A percentile compares a stretch with the other conserved stretches of the same genome.
phyloP scores from a whole-genome alignment of 768 basidiomycete species.

The Hypsizygus marmoreus region DNA sequence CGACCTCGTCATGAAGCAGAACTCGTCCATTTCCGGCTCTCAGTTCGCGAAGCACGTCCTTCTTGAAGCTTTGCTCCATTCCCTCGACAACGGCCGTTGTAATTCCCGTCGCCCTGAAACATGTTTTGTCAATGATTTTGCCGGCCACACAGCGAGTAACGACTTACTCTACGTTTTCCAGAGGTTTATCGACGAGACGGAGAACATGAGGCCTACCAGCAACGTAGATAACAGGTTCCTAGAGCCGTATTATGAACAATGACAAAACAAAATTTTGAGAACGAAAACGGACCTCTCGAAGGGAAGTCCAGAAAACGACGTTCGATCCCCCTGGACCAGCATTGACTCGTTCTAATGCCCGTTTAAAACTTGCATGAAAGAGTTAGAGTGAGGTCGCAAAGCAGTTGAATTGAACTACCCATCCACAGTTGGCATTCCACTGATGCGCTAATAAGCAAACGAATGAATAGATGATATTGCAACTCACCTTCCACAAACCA shows the following conservation, averaged over 20 bases:
- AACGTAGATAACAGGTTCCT: slow-evolving; percentile 94
- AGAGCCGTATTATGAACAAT: slow-evolving; percentile 5
- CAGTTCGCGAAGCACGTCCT: slow-evolving; percentile 86
- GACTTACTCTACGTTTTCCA: slow-evolving; percentile 94
- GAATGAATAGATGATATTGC: background rate
- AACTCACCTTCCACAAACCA: slow-evolving; percentile 76
- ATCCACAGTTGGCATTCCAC: slow-evolving; percentile 93
- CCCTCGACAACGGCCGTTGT: slow-evolving; percentile 87
- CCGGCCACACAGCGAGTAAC: background rate
- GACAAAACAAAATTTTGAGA: background rate
- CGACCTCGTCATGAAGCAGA: slow-evolving; percentile 93
- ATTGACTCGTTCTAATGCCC: slow-evolving; percentile 75
- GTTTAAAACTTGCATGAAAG: slow-evolving; percentile 57
- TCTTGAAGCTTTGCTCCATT: slow-evolving; percentile 89
- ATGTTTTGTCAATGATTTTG: background rate
- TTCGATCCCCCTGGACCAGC: slow-evolving; percentile 79
- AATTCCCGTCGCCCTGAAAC: slow-evolving; percentile 84
- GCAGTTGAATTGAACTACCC: slow-evolving; percentile 49
- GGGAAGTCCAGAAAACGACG: slow-evolving; percentile 89
- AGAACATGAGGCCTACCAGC: slow-evolving; percentile 88
- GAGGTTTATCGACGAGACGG: slow-evolving; percentile 80
- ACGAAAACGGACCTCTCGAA: slow-evolving; percentile 70
- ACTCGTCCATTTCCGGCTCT: slow-evolving; percentile 71
- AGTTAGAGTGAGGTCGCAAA: background rate
- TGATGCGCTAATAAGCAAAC: slow-evolving; percentile 27